Conservation (phyloP, 495 filamentous ascomycete genomes). For the Pseudomonodictys pantanalensis region DNA sequence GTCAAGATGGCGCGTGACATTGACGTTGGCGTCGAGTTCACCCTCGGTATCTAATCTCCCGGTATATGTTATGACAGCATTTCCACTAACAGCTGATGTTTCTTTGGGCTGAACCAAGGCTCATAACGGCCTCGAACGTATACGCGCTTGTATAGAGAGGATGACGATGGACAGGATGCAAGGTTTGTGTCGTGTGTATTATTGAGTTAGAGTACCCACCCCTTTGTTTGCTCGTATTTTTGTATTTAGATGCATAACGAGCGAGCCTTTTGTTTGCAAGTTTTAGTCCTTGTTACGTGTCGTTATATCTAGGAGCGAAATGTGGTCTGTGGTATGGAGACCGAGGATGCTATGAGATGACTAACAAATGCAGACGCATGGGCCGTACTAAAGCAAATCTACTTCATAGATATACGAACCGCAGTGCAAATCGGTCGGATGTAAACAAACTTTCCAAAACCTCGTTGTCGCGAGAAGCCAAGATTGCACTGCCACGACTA, state of each 20-base stretch:
- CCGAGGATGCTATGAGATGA: too few relatives aligned
- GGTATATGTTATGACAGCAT: background rate
- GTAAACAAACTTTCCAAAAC: too few relatives aligned
- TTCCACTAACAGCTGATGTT: background rate
- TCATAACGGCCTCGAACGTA: background rate
- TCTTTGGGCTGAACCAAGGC: background rate
- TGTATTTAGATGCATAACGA: conserved; percentile 25
- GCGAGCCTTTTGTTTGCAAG: background rate
- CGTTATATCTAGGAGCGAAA: too few relatives aligned
- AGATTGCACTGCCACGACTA: too few relatives aligned
- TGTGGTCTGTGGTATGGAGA: too few relatives aligned
- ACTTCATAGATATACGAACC: too few relatives aligned
- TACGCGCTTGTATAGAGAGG: background rate
- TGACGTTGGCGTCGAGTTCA: conserved; percentile 97
- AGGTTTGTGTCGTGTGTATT: background rate
- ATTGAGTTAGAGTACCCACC: conserved; percentile 2
- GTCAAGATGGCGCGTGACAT: conserved; percentile 99
- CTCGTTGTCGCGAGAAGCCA: too few relatives aligned
- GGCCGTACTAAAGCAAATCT: too few relatives aligned
- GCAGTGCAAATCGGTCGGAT: too few relatives aligned
- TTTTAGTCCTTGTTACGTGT: too few relatives aligned
- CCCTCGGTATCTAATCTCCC: conserved; percentile 73
- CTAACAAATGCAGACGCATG: too few relatives aligned
- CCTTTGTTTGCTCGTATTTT: background rate
- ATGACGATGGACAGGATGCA: background rate